Conservation (phyloP, 2,329 filamentous ascomycete species). For the Fusarium nodosum region DNA sequence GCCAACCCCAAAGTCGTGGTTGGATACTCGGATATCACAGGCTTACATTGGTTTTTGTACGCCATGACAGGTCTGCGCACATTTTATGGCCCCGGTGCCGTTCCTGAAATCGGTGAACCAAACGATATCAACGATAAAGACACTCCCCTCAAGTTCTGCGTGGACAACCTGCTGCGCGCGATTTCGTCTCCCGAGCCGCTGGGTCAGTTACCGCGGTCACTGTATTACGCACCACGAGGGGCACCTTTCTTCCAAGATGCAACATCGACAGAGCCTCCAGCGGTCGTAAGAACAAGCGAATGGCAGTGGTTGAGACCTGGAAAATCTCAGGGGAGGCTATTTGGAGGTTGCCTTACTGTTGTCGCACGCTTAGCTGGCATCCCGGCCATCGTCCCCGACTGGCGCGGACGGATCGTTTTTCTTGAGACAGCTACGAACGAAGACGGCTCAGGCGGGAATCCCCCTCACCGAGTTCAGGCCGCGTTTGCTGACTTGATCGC, state of each 20-base stretch:
- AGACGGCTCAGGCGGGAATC: constrained; percentile 36
- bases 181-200: constrained; percentile 48
- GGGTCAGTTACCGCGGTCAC: constrained; percentile 53
- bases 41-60: constrained; percentile 59
- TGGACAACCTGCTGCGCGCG: constrained; percentile 52
- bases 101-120: constrained; percentile 57
- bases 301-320: constrained; percentile 58
- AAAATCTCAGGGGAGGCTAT: constrained; percentile 58
- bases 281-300: constrained; percentile 48
- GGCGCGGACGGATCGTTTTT: constrained; percentile 57
- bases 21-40: constrained; percentile 59
- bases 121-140: constrained; percentile 41
- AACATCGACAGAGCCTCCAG: constrained; percentile 46
- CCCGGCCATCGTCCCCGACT: constrained; percentile 53
- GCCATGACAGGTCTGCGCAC: constrained; percentile 57
- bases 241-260: constrained; percentile 43
- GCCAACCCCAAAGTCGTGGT: constrained; percentile 59
- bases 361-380: constrained; percentile 56
- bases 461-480: constrained; percentile 50
- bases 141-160: constrained; percentile 51
- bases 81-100: constrained; percentile 59
- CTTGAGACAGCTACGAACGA: constrained; percentile 58
- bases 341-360: constrained; percentile 59
- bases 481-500: constrained; percentile 59
- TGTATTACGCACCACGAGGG: constrained; percentile 49